Conservation (phyloP, 371 early-diverging fungal genomes). For the Mortierella sp. region DNA sequence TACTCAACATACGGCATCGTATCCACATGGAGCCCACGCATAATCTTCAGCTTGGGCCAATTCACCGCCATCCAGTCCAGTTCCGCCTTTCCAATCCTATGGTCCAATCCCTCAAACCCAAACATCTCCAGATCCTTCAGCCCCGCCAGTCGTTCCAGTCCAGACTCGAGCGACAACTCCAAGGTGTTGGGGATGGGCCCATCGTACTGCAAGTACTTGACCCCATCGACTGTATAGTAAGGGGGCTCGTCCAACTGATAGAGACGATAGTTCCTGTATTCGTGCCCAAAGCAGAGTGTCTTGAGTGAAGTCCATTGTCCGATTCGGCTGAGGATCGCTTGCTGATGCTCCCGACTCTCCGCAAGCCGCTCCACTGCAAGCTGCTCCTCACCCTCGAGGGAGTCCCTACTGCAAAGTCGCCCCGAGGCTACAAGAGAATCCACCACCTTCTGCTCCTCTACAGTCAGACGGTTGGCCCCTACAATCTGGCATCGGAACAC, state of each 20-base stretch:
- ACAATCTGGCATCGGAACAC: too few species aligned
- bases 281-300: conserved; percentile 13
- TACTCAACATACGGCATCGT: neutral
- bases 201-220: neutral
- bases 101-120: neutral
- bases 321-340: neutral
- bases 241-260: too few species aligned
- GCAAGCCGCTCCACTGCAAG: neutral
- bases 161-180: neutral
- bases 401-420: too few species aligned
- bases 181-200: neutral
- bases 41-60: conserved; percentile 16
- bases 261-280: neutral
- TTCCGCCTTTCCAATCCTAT: conserved; percentile 12
- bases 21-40: conserved; percentile 2
- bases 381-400: neutral
- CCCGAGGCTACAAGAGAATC: too few species aligned
- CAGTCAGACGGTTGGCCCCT: too few species aligned
- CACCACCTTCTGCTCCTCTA: too few species aligned
- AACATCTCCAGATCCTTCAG: conserved; percentile 9
- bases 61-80: conserved; percentile 4
- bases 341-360: conserved; percentile 12
- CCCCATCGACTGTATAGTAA: too few species aligned
- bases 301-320: conserved; percentile 6
- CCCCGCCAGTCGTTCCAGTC: conserved; percentile 4